Base-by-base conservation (phyloP, 164 flowering plant genomes). In the Nymphaea colorata region DNA sequence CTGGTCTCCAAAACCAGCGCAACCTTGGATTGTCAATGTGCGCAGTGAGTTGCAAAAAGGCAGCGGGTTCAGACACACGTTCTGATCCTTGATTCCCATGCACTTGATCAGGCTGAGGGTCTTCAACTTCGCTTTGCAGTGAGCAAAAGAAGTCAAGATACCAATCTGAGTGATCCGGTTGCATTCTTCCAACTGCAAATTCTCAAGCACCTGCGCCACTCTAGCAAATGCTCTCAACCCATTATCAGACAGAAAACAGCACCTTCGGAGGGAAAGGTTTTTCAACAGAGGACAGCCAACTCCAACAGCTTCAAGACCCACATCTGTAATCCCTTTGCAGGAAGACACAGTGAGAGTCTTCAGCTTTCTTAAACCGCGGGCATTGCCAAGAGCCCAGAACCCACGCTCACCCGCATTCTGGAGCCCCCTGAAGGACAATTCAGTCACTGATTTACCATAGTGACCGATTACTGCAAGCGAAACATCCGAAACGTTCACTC, bases 401-500 rank as follows among this genome's bases (percentile, higher is more conserved):
- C 96, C 96, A 72, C 77, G 82, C 75, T 90, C 91, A 64, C 80
- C 78, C 68, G 85, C 90, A 67, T 78, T 79, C 61, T 76, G 84
- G 15, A 90, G 87, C 71, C 80, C 71, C 18, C 64, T 44, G 4
- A 93, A 84, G 43, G 71, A 71, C n/a, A 89, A 84, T 67, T 86
- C 86, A 18, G 87, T 81, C 61, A 89, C 69, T 6, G 77, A 76
- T 71, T 72, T 81, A 43, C 97, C 97, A 71, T 90, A 93, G 72
- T 87, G 93, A 42, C 98, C 98, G 65, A 93, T 69, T 41, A 88
- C 88, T 43, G 98, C 96, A 62, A 90, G 88, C 44, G 98, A 85
- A 3, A 84, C 70, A 79, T 90, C 98, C 5, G 86, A 82, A 62
- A 93, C 71, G 68, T 82, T 86, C 76, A 90, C 36, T 2, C 71